Conservation (phyloP, 768 basidiomycete genomes). For the Tylopilus sp. region DNA sequence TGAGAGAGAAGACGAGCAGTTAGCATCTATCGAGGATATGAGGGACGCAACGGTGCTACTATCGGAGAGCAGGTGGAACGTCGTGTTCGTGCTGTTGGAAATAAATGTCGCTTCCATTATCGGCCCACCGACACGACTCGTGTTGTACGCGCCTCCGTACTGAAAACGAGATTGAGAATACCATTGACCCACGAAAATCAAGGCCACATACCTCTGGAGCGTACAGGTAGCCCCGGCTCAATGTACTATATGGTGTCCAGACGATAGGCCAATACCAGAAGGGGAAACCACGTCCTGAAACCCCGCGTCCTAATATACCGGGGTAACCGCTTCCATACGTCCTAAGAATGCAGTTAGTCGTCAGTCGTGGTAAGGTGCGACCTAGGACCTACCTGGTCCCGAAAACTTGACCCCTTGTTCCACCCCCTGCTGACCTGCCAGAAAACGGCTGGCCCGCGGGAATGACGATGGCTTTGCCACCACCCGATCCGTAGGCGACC, state of each 20-base stretch:
- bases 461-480: slow-evolving; percentile 33
- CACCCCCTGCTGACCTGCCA: slow-evolving; percentile 53
- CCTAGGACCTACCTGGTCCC: slow-evolving; percentile 38
- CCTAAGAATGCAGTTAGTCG: slow-evolving; percentile 28
- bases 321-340: slow-evolving; percentile 66
- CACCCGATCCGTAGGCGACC: slow-evolving; percentile 33
- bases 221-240: slow-evolving; percentile 32
- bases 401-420: slow-evolving; percentile 40
- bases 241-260: slow-evolving; percentile 37
- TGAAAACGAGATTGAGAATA: slow-evolving; percentile 23
- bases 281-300: slow-evolving; percentile 51
- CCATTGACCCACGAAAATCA: not conserved
- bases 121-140: slow-evolving; percentile 48
- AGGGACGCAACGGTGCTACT: slow-evolving; percentile 45
- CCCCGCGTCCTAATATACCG: slow-evolving; percentile 42
- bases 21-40: slow-evolving; percentile 38
- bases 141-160: slow-evolving; percentile 46
- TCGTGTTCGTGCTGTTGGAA: slow-evolving; percentile 37
- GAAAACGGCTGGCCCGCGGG: slow-evolving; percentile 43
- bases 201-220: slow-evolving; percentile 38
- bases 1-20: slow-evolving; percentile 41
- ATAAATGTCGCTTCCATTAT: slow-evolving; percentile 37
- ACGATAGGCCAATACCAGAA: slow-evolving; percentile 65
- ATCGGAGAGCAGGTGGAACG: slow-evolving; percentile 47
- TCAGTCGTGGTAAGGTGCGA: not conserved